Evolutionary conservation across 169 alveolate species (phyloP).

Genomic region (Plasmodium vinckei): DNA sequence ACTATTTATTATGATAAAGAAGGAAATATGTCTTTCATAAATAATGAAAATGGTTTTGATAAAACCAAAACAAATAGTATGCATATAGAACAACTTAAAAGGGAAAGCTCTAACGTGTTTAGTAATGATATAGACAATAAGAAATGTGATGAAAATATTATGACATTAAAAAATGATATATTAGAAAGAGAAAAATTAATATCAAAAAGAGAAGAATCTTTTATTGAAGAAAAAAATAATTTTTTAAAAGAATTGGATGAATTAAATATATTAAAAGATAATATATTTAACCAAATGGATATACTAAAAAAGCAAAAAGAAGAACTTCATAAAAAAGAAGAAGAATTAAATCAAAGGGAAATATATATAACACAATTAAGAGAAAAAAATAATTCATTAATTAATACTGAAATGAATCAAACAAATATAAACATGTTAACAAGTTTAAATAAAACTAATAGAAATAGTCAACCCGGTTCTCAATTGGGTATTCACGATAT

Average conservation of each 20-base stretch:
- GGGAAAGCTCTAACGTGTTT: too few species aligned
- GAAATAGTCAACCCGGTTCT: not conserved
- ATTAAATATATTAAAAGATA: conserved; percentile 31
- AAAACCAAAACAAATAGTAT: too few species aligned
- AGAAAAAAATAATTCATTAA: not conserved
- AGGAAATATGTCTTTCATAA: too few species aligned
- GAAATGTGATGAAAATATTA: not conserved
- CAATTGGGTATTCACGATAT: not conserved
- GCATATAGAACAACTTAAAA: too few species aligned
- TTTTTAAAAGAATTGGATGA: conserved; percentile 19
- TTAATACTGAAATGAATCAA: not conserved
- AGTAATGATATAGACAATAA: too few species aligned
- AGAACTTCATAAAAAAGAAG: conserved; percentile 27
- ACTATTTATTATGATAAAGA: too few species aligned
- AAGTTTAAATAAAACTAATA: not conserved
- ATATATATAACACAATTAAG: not conserved
- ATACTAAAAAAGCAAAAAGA: conserved; percentile 26
- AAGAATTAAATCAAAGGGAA: conserved; percentile 52
- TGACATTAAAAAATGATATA: conserved; percentile 19
- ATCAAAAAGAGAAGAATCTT: conserved; percentile 29
- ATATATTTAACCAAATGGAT: conserved; percentile 16
- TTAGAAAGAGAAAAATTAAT: conserved; percentile 18
- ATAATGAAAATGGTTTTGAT: too few species aligned
- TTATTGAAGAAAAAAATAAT: conserved; percentile 28
- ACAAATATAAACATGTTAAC: not conserved